Conservation (phyloP, 2,329 filamentous ascomycete species). For the Curvularia lunata region DNA sequence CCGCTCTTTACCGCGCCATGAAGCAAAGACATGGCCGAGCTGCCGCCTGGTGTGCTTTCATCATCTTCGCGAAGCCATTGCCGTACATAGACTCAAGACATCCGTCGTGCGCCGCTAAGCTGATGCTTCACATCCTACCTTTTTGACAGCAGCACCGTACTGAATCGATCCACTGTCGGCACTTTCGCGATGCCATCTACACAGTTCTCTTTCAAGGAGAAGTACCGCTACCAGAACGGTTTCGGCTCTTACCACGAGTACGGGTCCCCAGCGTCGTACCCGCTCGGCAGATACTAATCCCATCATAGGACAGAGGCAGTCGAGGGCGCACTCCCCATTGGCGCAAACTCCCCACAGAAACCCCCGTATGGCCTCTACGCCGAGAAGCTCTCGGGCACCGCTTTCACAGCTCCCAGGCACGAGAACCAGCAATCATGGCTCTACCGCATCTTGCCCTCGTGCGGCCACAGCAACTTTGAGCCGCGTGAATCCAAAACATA, state of each 20-base stretch:
- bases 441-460: slow-evolving; percentile 63
- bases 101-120: slow-evolving; percentile 9
- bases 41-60: slow-evolving; percentile 5
- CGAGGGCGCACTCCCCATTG: slow-evolving; percentile 74
- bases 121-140: slow-evolving; percentile 32
- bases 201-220: slow-evolving; percentile 67
- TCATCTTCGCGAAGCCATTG: neutral
- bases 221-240: slow-evolving; percentile 79
- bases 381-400: slow-evolving; percentile 69
- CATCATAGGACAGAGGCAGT: slow-evolving; percentile 73
- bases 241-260: slow-evolving; percentile 81
- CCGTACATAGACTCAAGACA: slow-evolving; percentile 4
- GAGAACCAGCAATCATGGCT: slow-evolving; percentile 66
- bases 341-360: slow-evolving; percentile 82
- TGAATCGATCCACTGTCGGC: slow-evolving; percentile 27
- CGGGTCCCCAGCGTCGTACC: slow-evolving; percentile 31
- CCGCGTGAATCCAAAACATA: slow-evolving; percentile 57
- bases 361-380: slow-evolving; percentile 79
- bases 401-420: slow-evolving; percentile 63
- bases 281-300: slow-evolving; percentile 16
- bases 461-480: slow-evolving; percentile 64
- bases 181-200: slow-evolving; percentile 66
- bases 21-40: slow-evolving; percentile 27
- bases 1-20: slow-evolving; percentile 43
- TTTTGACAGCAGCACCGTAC: slow-evolving; percentile 31